These are phyloP conservation scores for Neurospora intermedia DNA, from an alignment of 495 filamentous ascomycete species.

Conservation along the genomic window DNA sequence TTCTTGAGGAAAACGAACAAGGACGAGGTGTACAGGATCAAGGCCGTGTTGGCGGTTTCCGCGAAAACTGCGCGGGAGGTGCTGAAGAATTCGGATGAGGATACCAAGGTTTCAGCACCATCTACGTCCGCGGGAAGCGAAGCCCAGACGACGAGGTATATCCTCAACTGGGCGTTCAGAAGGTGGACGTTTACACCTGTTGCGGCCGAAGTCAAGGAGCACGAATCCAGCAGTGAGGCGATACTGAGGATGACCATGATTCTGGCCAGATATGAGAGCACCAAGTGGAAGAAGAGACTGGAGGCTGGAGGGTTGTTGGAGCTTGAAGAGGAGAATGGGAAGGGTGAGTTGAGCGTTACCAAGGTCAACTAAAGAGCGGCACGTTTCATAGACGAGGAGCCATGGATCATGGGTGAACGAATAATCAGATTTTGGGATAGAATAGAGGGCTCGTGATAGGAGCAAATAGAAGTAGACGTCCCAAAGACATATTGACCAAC, in stretches of 20 bases:
- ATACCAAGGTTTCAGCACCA: conserved; percentile 12
- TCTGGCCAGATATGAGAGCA: conserved; percentile 71
- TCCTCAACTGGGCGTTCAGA: conserved; percentile 96
- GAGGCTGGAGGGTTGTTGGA: conserved; percentile 51
- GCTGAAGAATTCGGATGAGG: conserved; percentile 51
- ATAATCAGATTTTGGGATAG: background rate
- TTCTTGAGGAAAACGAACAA: conserved; percentile 64
- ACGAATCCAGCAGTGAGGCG: conserved; percentile 35
- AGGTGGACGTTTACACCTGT: conserved; percentile 79
- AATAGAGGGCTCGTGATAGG: background rate
- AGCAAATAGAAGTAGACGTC: background rate
- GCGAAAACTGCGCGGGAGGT: conserved; percentile 16
- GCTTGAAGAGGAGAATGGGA: conserved; percentile 25
- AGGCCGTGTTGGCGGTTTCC: conserved; percentile 62
- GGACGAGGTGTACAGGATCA: conserved; percentile 93
- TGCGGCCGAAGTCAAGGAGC: conserved; percentile 29
- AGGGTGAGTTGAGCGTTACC: conserved; percentile 32
- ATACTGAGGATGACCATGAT: conserved; percentile 74
- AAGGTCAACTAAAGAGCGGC: conserved; percentile 21
- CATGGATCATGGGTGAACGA: background rate
- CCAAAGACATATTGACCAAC: background rate
- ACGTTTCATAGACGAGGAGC: background rate
- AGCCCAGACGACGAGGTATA: conserved; percentile 42
- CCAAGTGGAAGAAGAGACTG: conserved; percentile 80
- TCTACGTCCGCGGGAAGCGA: background rate